Evolutionary conservation across 2,329 filamentous ascomycete genomes (phyloP), one percentile per base, ranked within the genome.

Genomic region (Fusarium pilosicola): DNA sequence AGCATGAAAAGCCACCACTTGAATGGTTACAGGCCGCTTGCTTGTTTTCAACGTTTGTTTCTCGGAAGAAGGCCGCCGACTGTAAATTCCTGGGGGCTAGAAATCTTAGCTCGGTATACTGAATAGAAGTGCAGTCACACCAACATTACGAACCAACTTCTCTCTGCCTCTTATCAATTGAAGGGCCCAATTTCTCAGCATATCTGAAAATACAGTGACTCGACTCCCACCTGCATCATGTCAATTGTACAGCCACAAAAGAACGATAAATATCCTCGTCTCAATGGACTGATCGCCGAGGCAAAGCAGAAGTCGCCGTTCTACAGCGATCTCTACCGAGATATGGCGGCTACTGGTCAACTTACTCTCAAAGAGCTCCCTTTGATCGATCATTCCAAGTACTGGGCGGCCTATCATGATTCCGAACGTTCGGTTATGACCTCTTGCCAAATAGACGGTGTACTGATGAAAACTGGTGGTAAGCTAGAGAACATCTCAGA

Each of bases 181-280:
- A 8, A n/a, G 20, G 5, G 15, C 11, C 2, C 6, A 30, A 13
- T 30, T 30, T 13, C 5, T n/a, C 3, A 2, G 14, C 2, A 13
- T 49, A 13, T 17, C 28, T 49, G 10, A 18, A 13, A 6, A 2
- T 12, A 0, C 5, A 30, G 3, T 8, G 11, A 12, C 3, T n/a
- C 0, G 3, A 3, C 7, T 3, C 20, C 14, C 10, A 3, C 7
- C 10, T 3, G 3, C 15, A n/a, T 5, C 22, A 32, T 49, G 46
- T 49, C 46, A 9, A 3, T 18, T 4, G 15, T 49, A 9, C 15
- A 32, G 5, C 28, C 28, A 32, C 28, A 11, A 10, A 24, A 24
- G 22, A 5, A 2, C 7, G 15, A 49, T 18, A 7, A 32, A 18
- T 24, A 32, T 14, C 5, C 7, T 13, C 28, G 46, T 13, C 46